phyloP scores from a whole-genome alignment of 805 yeast genomes.

The Teunomyces panamensis region DNA sequence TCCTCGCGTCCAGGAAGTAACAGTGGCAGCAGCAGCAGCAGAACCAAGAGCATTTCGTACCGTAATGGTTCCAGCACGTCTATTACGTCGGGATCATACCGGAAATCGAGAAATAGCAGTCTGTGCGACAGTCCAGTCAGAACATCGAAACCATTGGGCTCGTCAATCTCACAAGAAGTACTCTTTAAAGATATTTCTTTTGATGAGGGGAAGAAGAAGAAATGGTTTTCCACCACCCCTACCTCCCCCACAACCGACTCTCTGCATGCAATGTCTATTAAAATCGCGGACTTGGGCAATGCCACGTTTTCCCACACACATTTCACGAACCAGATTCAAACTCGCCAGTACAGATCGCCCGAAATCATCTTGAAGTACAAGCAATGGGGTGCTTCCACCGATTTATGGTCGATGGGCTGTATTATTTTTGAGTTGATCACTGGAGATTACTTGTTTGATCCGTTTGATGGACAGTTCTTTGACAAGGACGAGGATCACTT shows the following conservation, averaged over 20 bases:
- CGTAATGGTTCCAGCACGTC: slow-evolving; percentile 10
- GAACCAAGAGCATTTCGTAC: slow-evolving; percentile 1
- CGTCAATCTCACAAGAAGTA: slow-evolving; percentile 9
- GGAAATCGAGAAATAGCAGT: slow-evolving; percentile 10
- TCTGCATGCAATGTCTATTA: slow-evolving; percentile 33
- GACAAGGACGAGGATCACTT: slow-evolving; percentile 60
- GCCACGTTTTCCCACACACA: slow-evolving; percentile 82
- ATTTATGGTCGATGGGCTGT: slow-evolving; percentile 60
- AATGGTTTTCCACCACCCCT: neutral
- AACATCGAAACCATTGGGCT: slow-evolving; percentile 45
- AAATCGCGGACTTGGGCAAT: slow-evolving; percentile 92
- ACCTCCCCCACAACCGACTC: neutral
- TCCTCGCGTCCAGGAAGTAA: slow-evolving; percentile 8
- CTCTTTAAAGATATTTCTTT: slow-evolving; percentile 8
- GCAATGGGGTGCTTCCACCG: slow-evolving; percentile 61
- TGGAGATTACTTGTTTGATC: slow-evolving; percentile 62
- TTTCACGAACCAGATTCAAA: slow-evolving; percentile 85
- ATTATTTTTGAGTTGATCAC: slow-evolving; percentile 57
- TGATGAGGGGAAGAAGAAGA: neutral
- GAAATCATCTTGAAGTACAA: slow-evolving; percentile 47
- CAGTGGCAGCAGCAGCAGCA: slow-evolving; percentile 4
- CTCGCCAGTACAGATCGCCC: slow-evolving; percentile 90
- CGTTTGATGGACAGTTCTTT: slow-evolving; percentile 47
- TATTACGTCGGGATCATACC: slow-evolving; percentile 7
- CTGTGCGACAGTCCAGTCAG: slow-evolving; percentile 31